phyloP scores from a whole-genome alignment of 2,329 filamentous ascomycete species.

The Paraphaeosphaeria sporulosa region DNA sequence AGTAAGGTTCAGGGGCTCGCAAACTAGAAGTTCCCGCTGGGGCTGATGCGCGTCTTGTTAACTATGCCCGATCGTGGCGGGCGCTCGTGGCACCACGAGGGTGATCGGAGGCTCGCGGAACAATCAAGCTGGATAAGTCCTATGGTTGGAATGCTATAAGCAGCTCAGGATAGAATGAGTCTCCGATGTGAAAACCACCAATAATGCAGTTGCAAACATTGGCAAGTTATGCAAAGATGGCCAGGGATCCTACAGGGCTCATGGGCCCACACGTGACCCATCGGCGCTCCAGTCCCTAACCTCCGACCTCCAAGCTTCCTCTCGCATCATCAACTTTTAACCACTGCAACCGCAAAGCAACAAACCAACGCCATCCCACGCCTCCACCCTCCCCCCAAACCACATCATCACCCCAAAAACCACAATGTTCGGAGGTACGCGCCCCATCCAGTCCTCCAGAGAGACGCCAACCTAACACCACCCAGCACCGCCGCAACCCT shows the following conservation, averaged over 20 bases:
- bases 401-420: background rate
- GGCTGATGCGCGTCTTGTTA: background rate
- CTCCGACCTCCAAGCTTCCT: background rate
- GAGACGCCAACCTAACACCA: background rate
- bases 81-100: background rate
- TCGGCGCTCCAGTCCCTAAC: background rate
- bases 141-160: too few species aligned
- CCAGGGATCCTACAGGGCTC: background rate
- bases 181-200: background rate
- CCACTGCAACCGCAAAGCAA: background rate
- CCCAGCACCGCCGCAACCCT: slow-evolving; percentile 73
- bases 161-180: too few species aligned
- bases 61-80: background rate
- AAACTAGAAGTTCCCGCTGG: background rate
- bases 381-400: slow-evolving; percentile 5
- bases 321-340: slow-evolving; percentile 3
- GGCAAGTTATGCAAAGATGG: too few species aligned
- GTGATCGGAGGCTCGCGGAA: too few species aligned
- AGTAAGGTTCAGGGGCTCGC: background rate
- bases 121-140: too few species aligned
- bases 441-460: background rate
- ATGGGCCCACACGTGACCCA: slow-evolving; percentile 5
- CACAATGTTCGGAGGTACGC: slow-evolving; percentile 66
- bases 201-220: background rate
- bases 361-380: slow-evolving; percentile 11